Conservation (phyloP, 1,139 yeast species). For the Debaryomycetaceae sp. region DNA sequence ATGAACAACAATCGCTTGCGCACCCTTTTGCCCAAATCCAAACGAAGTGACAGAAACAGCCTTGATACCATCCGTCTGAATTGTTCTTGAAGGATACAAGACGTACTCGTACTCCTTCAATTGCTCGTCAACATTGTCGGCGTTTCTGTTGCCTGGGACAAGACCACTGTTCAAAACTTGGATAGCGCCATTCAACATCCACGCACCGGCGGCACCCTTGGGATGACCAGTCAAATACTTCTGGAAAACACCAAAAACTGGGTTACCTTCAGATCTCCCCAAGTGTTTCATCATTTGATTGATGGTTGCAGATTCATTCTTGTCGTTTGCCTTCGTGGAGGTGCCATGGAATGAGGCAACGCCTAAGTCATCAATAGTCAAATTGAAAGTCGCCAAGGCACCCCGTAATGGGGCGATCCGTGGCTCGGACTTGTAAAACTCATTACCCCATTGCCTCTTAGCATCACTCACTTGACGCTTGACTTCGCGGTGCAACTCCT, state of each 20-base stretch:
- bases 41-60: constrained; percentile 96
- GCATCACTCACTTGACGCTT: constrained; percentile 83
- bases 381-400: constrained; percentile 87
- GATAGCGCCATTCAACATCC: constrained; percentile 99
- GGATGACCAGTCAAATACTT: constrained; percentile 99
- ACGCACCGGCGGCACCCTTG: constrained; percentile 99
- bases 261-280: constrained; percentile 97
- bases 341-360: constrained; percentile 99
- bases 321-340: constrained; percentile 95
- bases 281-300: constrained; percentile 90
- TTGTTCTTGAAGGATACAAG: constrained; percentile 88
- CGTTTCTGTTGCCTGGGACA: constrained; percentile 98
- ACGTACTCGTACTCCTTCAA: constrained; percentile 84
- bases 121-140: constrained; percentile 86
- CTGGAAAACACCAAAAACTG: constrained; percentile 97
- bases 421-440: constrained; percentile 85
- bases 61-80: constrained; percentile 94
- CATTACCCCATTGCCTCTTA: constrained; percentile 92
- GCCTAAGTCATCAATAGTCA: constrained; percentile 90
- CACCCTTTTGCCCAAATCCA: constrained; percentile 99
- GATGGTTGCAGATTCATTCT: constrained; percentile 91
- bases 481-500: constrained; percentile 84
- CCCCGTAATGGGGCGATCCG: constrained; percentile 97
- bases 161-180: constrained; percentile 90
- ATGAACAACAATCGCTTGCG: constrained; percentile 86